Percentiles rank a stretch among this genome's conserved stretches.
phyloP scores from a whole-genome alignment of 2,329 filamentous ascomycete species.

The Meredithiella fracta region DNA sequence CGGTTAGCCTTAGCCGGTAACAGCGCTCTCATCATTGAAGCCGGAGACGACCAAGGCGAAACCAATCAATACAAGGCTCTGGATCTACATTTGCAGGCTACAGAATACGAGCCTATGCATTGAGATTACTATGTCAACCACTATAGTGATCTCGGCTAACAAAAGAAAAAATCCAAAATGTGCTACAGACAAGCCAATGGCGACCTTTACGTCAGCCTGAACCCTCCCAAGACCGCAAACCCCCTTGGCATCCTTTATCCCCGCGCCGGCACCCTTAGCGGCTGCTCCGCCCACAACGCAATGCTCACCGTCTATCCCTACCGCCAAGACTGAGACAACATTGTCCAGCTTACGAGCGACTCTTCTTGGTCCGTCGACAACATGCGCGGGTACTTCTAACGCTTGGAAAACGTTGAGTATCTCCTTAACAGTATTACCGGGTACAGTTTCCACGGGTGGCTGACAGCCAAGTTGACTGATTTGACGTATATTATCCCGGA shows the following conservation, averaged over 20 bases:
- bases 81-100: slow-evolving; percentile 17
- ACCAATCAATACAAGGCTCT: slow-evolving; percentile 18
- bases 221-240: slow-evolving; percentile 20
- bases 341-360: slow-evolving; percentile 28
- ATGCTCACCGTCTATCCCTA: slow-evolving; percentile 19
- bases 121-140: slow-evolving; percentile 50
- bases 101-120: slow-evolving; percentile 18
- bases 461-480: slow-evolving; percentile 17
- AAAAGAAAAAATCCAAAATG: slow-evolving; percentile 34
- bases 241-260: slow-evolving; percentile 27
- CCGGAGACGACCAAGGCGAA: slow-evolving; percentile 36
- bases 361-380: slow-evolving; percentile 24
- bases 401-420: slow-evolving; percentile 28
- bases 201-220: slow-evolving; percentile 18
- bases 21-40: no score
- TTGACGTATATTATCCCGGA: slow-evolving; percentile 19
- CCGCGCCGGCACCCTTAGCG: slow-evolving; percentile 23
- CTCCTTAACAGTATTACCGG: slow-evolving; percentile 23
- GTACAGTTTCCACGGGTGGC: slow-evolving; percentile 27
- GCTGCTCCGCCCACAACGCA: slow-evolving; percentile 22
- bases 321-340: slow-evolving; percentile 23
- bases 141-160: slow-evolving; percentile 26
- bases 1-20: slow-evolving; percentile 39
- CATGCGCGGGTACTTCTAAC: slow-evolving; percentile 27
- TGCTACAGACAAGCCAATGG: slow-evolving; percentile 24